Base-by-base conservation (phyloP, 2,329 filamentous ascomycete species). In the Peltaster fructicola region DNA sequence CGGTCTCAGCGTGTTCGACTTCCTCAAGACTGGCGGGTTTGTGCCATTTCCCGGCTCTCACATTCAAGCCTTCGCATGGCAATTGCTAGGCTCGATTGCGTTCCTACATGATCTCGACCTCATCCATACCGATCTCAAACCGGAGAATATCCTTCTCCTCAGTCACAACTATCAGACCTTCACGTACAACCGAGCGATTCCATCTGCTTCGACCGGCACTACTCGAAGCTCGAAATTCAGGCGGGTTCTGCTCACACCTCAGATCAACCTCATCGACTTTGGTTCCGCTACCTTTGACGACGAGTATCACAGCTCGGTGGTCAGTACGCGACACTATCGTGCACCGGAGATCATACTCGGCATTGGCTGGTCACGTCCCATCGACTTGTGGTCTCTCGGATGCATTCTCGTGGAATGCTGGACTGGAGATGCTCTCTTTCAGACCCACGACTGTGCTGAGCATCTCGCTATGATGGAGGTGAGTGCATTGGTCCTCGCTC, bases 31-130 rank as follows among this genome's bases (percentile, higher is more conserved):
- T 44, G 95, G 95, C 46, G 68, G 70, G 36, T 98, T 98, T 46
- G 82, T 92, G 10, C 88, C 88, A 1, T 98, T 98, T 45, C 88
- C 88, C 8, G 95, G 90, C 60, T 93, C 84, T 37, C 88, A 98
- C 52, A 98, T 98, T 30, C 88, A 95, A 51, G 85, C 70, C 48
- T 95, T 98, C 60, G 88, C 88, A 23, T 72, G 85, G 24, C 88
- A 98, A 48, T 61, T 98, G 9, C 78, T 98, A 33, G 95, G 85
- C n/a, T 95, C 85, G 44, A 90, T 98, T 44, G 88, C 88, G 30
- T 98, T 95, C 52, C 63, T 98, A 12, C 88, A 98, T 48, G 88
- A 98, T 52, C 66, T 98, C 10, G 92, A 95, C 49, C 67, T 98
- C 36, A 93, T 98, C 32, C 88, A 98, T 49, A 98, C 88, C 20